phyloP scores from a whole-genome alignment of 2,329 filamentous ascomycete species.

The Tolypocladium nubicola region DNA sequence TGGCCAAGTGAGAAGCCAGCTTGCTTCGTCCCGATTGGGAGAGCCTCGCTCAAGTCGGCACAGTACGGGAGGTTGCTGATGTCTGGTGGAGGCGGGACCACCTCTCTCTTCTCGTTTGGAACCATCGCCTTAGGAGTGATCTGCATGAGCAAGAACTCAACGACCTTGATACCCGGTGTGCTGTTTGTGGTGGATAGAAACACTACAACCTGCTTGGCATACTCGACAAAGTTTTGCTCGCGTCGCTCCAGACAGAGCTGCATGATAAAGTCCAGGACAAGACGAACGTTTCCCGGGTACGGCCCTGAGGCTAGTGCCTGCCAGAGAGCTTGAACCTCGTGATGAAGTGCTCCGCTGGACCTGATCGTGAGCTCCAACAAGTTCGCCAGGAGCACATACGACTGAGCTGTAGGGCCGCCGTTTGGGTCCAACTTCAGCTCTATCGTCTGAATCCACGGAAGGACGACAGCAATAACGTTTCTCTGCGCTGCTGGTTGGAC shows the following conservation, averaged over 20 bases:
- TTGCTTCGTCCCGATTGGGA: slow-evolving; percentile 85
- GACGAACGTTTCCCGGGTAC: slow-evolving; percentile 83
- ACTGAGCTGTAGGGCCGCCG: slow-evolving; percentile 79
- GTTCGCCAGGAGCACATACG: slow-evolving; percentile 91
- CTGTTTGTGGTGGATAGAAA: slow-evolving; percentile 74
- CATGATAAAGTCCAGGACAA: slow-evolving; percentile 95
- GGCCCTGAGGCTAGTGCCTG: slow-evolving; percentile 90
- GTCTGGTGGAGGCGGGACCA: slow-evolving; percentile 61
- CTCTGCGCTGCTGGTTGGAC: slow-evolving; percentile 73
- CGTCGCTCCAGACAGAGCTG: slow-evolving; percentile 82
- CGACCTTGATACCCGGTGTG: slow-evolving; percentile 74
- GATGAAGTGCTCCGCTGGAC: slow-evolving; percentile 77
- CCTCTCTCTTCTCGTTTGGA: slow-evolving; percentile 68
- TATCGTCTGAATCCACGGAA: slow-evolving; percentile 93
- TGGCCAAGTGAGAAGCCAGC: slow-evolving; percentile 88
- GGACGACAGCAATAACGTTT: slow-evolving; percentile 86
- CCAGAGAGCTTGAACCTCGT: slow-evolving; percentile 96
- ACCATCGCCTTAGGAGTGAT: slow-evolving; percentile 97
- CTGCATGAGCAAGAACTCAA: slow-evolving; percentile 86
- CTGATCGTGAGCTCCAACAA: slow-evolving; percentile 94
- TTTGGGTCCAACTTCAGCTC: slow-evolving; percentile 88
- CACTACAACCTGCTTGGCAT: slow-evolving; percentile 95
- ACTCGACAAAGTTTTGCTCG: slow-evolving; percentile 97
- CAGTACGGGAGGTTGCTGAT: slow-evolving; percentile 73
- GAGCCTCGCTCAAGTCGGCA: slow-evolving; percentile 67